These are phyloP conservation scores for Dioscorea dumetorum DNA, from an alignment of 106 monocot species.

Conservation along the genomic window DNA sequence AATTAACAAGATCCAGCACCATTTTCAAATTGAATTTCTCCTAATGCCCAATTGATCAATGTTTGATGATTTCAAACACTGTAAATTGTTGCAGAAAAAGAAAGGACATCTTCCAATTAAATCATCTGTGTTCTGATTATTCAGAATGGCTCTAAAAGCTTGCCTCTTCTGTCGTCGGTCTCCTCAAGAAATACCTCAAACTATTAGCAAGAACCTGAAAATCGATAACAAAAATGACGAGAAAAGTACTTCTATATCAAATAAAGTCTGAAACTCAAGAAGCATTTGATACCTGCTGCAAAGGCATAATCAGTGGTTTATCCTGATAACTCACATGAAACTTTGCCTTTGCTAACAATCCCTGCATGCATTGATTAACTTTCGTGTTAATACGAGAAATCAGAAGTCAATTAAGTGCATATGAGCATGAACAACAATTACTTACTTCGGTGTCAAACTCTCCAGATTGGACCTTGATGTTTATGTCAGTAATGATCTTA, in stretches of 20 bases:
- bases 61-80: too few relatives aligned
- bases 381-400: not conserved
- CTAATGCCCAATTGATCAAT: too few relatives aligned
- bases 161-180: conserved; percentile 85
- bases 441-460: conserved; percentile 93
- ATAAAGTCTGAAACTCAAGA: too few relatives aligned
- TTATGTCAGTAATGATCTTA: conserved; percentile 84
- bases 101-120: too few relatives aligned
- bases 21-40: too few relatives aligned
- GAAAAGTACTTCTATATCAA: conserved; percentile 1
- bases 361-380: conserved; percentile 26
- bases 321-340: conserved; percentile 86
- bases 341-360: conserved; percentile 86
- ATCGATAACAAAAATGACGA: too few relatives aligned
- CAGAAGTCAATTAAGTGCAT: not conserved
- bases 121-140: too few relatives aligned
- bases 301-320: conserved; percentile 58
- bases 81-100: too few relatives aligned
- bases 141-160: conserved; percentile 42
- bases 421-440: not conserved
- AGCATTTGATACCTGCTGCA: conserved; percentile 44
- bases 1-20: too few relatives aligned
- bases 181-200: conserved; percentile 83
- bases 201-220: conserved; percentile 81
- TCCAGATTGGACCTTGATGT: conserved; percentile 75